Conservation (phyloP, 2,329 filamentous ascomycete species). For the Acephala macrosclerotiorum region DNA sequence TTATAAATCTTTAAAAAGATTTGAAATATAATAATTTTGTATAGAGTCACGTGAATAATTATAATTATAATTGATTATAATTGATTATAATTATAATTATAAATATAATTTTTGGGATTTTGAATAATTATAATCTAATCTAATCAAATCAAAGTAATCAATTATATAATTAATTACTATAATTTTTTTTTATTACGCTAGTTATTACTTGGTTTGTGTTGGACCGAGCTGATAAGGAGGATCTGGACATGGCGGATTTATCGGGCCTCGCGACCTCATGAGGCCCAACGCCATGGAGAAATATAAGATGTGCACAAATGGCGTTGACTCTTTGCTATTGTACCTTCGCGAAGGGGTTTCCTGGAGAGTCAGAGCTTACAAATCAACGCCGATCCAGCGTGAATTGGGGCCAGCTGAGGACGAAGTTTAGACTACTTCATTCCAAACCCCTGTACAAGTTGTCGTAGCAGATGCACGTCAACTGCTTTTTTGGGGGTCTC, state of each 20-base stretch:
- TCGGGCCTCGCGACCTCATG: constrained; percentile 8
- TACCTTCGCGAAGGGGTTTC: background rate
- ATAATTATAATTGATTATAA: too few relatives aligned
- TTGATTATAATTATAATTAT: too few relatives aligned
- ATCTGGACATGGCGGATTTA: constrained; percentile 19
- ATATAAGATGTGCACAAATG: background rate
- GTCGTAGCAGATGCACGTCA: background rate
- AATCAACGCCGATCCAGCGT: constrained; percentile 4
- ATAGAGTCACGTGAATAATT: too few relatives aligned
- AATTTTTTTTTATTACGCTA: too few relatives aligned
- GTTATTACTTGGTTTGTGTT: constrained; percentile 3
- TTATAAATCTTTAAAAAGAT: too few relatives aligned
- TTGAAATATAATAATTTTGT: too few relatives aligned
- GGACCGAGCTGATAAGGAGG: constrained; percentile 6
- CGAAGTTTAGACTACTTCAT: background rate
- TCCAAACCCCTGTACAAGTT: background rate
- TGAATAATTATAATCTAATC: too few relatives aligned
- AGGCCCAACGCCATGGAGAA: background rate
- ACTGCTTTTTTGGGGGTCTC: background rate
- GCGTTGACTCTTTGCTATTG: background rate
- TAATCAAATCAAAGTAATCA: too few relatives aligned
- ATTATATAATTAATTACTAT: too few relatives aligned
- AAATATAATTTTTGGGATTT: too few relatives aligned
- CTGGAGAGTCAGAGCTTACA: background rate
- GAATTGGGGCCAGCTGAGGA: background rate